Conservation (phyloP, 2,329 filamentous ascomycete genomes). For the Gaeumannomyces sp. region DNA sequence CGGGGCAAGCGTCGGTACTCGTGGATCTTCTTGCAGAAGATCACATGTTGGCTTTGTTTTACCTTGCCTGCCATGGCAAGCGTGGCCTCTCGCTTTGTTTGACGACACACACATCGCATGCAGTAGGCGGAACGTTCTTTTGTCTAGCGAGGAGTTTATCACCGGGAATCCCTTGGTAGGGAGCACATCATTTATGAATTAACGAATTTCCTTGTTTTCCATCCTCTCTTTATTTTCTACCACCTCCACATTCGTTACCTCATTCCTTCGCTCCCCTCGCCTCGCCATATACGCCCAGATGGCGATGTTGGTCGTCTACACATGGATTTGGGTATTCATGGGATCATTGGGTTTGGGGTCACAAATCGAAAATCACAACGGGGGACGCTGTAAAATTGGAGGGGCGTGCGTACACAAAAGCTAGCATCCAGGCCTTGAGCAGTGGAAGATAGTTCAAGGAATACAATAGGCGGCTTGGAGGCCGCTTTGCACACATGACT, state of each 20-base stretch:
- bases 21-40: neutral
- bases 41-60: neutral
- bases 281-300: neutral
- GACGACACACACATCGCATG: neutral
- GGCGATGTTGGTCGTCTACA: neutral
- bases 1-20: neutral
- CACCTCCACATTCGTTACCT: neutral
- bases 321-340: neutral
- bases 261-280: neutral
- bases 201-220: slow-evolving; percentile 1
- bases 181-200: neutral
- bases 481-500: neutral
- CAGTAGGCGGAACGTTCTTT: slow-evolving; percentile 2
- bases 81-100: neutral
- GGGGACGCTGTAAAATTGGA: neutral
- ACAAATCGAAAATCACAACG: neutral
- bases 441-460: neutral
- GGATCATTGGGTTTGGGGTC: neutral
- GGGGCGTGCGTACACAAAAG: neutral
- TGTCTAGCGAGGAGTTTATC: slow-evolving; percentile 6
- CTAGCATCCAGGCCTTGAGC: neutral
- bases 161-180: neutral
- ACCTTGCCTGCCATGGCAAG: neutral
- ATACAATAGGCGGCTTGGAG: neutral
- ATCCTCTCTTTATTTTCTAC: neutral